Percentiles rank a stretch among this genome's conserved stretches.
phyloP scores from a whole-genome alignment of 345 rosid species.

The Passiflora organensis region DNA sequence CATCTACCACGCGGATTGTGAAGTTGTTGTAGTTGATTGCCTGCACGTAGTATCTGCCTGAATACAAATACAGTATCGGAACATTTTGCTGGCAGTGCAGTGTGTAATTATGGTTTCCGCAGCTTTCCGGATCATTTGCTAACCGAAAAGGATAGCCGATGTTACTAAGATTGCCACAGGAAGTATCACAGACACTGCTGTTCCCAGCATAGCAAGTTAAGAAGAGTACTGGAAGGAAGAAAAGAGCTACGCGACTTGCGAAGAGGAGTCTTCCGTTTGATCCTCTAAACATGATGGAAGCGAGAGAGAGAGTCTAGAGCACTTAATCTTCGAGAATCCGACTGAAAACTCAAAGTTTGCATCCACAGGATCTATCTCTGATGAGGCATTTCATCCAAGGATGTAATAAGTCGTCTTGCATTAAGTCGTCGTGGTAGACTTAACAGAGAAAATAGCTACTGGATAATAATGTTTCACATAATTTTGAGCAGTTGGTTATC shows the following conservation, averaged over 20 bases:
- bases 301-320: too few relatives aligned
- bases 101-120: constrained; percentile 7
- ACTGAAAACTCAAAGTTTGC: too few relatives aligned
- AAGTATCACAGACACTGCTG: constrained; percentile 2
- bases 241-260: neutral
- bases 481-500: too few relatives aligned
- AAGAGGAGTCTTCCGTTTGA: neutral
- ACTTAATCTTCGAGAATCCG: too few relatives aligned
- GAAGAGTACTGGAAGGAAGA: neutral
- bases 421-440: too few relatives aligned
- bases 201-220: neutral
- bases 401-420: too few relatives aligned
- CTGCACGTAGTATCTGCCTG: constrained; percentile 12
- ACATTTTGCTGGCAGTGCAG: constrained; percentile 24
- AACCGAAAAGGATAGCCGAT: constrained; percentile 29
- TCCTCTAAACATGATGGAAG: neutral
- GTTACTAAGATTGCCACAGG: constrained; percentile 25
- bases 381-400: too few relatives aligned
- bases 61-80: constrained; percentile 6
- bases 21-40: constrained; percentile 16
- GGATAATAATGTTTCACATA: too few relatives aligned
- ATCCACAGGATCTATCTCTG: too few relatives aligned
- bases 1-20: constrained; percentile 12
- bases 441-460: too few relatives aligned
- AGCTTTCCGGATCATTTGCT: constrained; percentile 11